A percentile compares a stretch with the other conserved stretches of the same genome.
Conservation (phyloP, 768 basidiomycete species). For the Mycena galericulata region DNA sequence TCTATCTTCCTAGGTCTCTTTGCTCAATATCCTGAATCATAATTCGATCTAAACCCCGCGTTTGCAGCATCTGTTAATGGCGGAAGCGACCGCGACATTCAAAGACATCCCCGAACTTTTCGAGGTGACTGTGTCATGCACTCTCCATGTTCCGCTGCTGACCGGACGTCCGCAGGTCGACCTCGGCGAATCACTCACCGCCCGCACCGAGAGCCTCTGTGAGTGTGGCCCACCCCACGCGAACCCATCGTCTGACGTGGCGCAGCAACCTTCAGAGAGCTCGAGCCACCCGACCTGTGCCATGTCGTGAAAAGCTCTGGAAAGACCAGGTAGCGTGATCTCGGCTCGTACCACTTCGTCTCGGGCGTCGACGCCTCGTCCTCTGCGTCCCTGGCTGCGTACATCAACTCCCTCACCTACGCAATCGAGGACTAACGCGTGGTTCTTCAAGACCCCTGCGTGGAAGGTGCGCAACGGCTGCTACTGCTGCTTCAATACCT, state of each 20-base stretch:
- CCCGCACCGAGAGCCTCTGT: constrained; percentile 94
- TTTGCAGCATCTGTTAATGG: constrained; percentile 63
- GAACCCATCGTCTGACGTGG: constrained; percentile 11
- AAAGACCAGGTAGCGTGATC: constrained; percentile 84
- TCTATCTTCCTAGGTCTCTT: too few relatives aligned
- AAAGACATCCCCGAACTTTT: constrained; percentile 97
- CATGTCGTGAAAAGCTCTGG: constrained; percentile 96
- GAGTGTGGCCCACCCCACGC: constrained; percentile 43
- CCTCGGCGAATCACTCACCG: constrained; percentile 88
- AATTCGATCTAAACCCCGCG: constrained; percentile 51
- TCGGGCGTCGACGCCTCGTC: constrained; percentile 99
- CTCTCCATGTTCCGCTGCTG: constrained; percentile 43
- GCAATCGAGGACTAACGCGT: constrained; percentile 87
- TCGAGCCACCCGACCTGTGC: constrained; percentile 96
- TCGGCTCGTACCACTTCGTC: constrained; percentile 96
- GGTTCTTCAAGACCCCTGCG: constrained; percentile 87
- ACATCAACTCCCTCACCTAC: constrained; percentile 98
- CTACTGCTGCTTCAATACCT: constrained; percentile 99
- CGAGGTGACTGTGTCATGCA: constrained; percentile 69
- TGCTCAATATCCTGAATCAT: not conserved
- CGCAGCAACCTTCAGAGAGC: constrained; percentile 93
- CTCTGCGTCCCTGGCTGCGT: constrained; percentile 96
- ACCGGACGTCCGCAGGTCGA: constrained; percentile 69
- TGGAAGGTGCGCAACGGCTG: constrained; percentile 96
- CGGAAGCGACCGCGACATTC: constrained; percentile 78